These are phyloP conservation scores for Eutrema yunnanense DNA, from an alignment of 345 rosid species.

Conservation along the genomic window DNA sequence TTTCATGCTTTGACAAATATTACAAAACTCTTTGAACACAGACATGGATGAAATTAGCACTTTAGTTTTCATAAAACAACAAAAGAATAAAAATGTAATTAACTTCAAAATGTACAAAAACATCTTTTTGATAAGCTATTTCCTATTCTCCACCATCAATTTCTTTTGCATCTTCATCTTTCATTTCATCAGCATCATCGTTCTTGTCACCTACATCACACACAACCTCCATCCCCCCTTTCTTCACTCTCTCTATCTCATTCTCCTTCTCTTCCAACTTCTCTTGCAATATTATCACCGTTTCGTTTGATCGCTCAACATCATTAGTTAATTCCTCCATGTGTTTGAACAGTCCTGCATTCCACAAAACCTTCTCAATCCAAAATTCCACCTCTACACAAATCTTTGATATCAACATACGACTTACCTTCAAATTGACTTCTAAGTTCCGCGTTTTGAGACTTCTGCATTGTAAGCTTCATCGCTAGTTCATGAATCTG, in stretches of 20 bases:
- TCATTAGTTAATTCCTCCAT: slow-evolving; percentile 73
- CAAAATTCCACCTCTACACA: not conserved
- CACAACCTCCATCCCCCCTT: slow-evolving; percentile 31
- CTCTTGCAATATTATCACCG: slow-evolving; percentile 67
- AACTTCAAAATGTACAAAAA: slow-evolving; percentile 19
- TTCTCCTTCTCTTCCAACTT: slow-evolving; percentile 61
- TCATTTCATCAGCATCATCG: slow-evolving; percentile 1
- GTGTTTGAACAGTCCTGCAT: slow-evolving; percentile 59
- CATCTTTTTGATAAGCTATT: slow-evolving; percentile 15
- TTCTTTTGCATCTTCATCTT: slow-evolving; percentile 19
- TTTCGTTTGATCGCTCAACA: slow-evolving; percentile 85
- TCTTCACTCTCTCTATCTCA: slow-evolving; percentile 47
- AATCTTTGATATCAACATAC: not conserved
- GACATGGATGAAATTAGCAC: not conserved
- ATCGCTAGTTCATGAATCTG: slow-evolving; percentile 82
- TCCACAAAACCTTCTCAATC: slow-evolving; percentile 15
- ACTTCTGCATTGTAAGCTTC: slow-evolving; percentile 86
- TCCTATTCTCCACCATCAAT: slow-evolving; percentile 25
- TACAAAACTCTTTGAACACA: not conserved
- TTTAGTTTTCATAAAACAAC: not conserved
- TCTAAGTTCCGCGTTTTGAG: slow-evolving; percentile 76
- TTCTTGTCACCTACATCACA: slow-evolving; percentile 24
- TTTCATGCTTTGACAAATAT: not conserved
- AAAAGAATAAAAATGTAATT: not conserved
- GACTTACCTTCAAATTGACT: slow-evolving; percentile 80